Conservation (phyloP, 768 basidiomycete genomes). For the Solioccasus polychromus region DNA sequence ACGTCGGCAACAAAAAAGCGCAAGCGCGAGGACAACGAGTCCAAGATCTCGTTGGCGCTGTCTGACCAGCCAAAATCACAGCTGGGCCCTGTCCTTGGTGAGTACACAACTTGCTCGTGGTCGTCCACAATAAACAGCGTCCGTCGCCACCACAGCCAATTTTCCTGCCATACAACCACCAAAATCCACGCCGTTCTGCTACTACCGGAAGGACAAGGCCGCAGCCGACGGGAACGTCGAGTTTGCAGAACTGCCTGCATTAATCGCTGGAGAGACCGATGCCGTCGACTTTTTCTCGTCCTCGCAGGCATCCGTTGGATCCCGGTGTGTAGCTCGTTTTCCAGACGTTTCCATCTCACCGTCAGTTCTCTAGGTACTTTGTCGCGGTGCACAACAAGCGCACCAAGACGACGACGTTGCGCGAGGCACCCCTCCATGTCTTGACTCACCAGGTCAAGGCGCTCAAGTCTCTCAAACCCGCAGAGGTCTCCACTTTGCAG, state of each 20-base stretch:
- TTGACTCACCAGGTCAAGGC: conserved; percentile 80
- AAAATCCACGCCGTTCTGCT: conserved; percentile 55
- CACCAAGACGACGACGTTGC: conserved; percentile 66
- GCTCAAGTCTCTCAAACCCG: conserved; percentile 60
- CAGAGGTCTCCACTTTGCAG: conserved; percentile 46
- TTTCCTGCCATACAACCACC: conserved; percentile 68
- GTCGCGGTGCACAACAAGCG: conserved; percentile 79
- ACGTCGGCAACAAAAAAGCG: conserved; percentile 42
- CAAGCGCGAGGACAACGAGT: conserved; percentile 41
- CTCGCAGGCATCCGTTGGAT: conserved; percentile 52
- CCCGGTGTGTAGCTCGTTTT: conserved; percentile 61
- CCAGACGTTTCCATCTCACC: conserved; percentile 1
- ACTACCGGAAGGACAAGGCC: conserved; percentile 45
- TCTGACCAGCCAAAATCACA: conserved; percentile 34
- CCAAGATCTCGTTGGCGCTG: conserved; percentile 36
- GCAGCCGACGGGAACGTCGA: conserved; percentile 23
- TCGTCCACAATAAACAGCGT: conserved; percentile 20
- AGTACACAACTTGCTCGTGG: conserved; percentile 27
- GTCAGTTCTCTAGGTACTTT: conserved; percentile 65
- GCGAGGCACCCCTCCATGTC: conserved; percentile 65
- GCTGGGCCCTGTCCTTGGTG: conserved; percentile 54
- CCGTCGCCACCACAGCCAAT: conserved; percentile 39
- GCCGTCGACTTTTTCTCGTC: conserved; percentile 76
- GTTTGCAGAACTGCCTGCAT: conserved; percentile 31
- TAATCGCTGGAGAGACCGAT: conserved; percentile 83